A percentile compares a stretch with the other conserved stretches of the same genome.
These are phyloP conservation scores for Microstroma glucosiphilum DNA, from an alignment of 1,284 basidiomycete species.

Conservation along the genomic window DNA sequence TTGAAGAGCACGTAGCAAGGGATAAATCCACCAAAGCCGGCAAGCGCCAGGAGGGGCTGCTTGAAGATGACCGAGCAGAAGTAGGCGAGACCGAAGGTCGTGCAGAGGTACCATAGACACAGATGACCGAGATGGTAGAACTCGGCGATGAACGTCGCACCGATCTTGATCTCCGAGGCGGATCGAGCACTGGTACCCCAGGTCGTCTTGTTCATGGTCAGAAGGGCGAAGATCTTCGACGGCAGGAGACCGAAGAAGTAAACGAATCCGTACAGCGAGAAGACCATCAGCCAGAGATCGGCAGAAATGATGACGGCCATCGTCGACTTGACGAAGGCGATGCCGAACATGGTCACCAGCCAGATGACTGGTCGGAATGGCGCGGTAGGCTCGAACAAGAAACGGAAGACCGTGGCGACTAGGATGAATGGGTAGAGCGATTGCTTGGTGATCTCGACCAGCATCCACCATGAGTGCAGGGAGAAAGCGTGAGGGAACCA, in stretches of 20 bases:
- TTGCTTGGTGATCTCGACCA: slow-evolving; percentile 11
- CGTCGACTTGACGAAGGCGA: slow-evolving; percentile 10
- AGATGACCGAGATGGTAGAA: slow-evolving; percentile 9
- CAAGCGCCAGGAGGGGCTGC: not conserved
- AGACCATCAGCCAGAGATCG: slow-evolving; percentile 11
- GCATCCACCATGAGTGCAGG: slow-evolving; percentile 10
- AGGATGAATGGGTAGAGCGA: slow-evolving; percentile 14
- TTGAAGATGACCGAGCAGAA: slow-evolving; percentile 3
- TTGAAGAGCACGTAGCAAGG: not conserved
- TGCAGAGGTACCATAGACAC: slow-evolving; percentile 8
- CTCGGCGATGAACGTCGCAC: not conserved
- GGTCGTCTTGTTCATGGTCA: slow-evolving; percentile 11
- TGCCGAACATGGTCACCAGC: slow-evolving; percentile 13
- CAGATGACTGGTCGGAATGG: slow-evolving; percentile 7
- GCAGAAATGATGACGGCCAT: slow-evolving; percentile 8
- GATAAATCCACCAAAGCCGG: not conserved
- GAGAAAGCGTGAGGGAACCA: slow-evolving; percentile 12
- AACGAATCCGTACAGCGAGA: slow-evolving; percentile 7
- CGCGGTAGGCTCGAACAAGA: slow-evolving; percentile 1
- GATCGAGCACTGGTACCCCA: slow-evolving; percentile 14
- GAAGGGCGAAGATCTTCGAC: slow-evolving; percentile 11
- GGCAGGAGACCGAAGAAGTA: slow-evolving; percentile 15
- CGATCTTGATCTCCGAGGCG: slow-evolving; percentile 3
- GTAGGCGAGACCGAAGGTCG: slow-evolving; percentile 6
- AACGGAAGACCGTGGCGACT: slow-evolving; percentile 10